Conservation (phyloP, 2,329 filamentous ascomycete genomes). For the Neonectria magnoliae region DNA sequence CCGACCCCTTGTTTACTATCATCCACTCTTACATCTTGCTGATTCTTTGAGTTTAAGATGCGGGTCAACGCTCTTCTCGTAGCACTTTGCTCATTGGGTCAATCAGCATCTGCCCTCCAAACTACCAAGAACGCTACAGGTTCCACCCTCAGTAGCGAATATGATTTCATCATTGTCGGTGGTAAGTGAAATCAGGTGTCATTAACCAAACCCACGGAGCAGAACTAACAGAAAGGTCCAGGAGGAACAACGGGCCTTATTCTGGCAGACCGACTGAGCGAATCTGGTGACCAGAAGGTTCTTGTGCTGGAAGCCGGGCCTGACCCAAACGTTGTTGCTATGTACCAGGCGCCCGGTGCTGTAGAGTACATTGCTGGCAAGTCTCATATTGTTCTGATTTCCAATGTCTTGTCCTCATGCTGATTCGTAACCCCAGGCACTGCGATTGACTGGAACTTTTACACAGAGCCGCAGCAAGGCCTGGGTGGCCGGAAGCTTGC, state of each 20-base stretch:
- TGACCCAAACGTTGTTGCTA: slow-evolving; percentile 5
- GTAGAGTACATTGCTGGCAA: background rate
- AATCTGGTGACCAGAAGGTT: slow-evolving; percentile 2
- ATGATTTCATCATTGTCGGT: slow-evolving; percentile 11
- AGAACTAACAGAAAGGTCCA: background rate
- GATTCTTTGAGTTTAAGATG: background rate
- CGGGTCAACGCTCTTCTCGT: slow-evolving; percentile 2
- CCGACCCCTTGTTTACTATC: background rate
- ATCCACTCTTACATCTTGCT: background rate
- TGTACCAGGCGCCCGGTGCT: background rate
- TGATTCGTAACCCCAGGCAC: background rate
- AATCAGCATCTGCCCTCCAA: background rate
- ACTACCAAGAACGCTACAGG: background rate
- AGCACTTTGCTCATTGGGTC: background rate
- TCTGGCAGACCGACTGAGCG: slow-evolving; percentile 2
- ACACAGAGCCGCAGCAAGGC: slow-evolving; percentile 6
- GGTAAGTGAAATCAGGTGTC: background rate
- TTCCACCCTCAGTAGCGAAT: background rate
- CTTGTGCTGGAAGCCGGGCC: slow-evolving; percentile 6
- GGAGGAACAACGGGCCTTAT: slow-evolving; percentile 7
- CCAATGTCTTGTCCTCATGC: background rate
- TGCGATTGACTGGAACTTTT: slow-evolving; percentile 11
- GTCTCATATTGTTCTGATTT: background rate
- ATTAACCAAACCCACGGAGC: background rate
- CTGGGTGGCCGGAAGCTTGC: slow-evolving; percentile 1